phyloP scores from a whole-genome alignment of 305 asterid species.

The Vinca major region DNA sequence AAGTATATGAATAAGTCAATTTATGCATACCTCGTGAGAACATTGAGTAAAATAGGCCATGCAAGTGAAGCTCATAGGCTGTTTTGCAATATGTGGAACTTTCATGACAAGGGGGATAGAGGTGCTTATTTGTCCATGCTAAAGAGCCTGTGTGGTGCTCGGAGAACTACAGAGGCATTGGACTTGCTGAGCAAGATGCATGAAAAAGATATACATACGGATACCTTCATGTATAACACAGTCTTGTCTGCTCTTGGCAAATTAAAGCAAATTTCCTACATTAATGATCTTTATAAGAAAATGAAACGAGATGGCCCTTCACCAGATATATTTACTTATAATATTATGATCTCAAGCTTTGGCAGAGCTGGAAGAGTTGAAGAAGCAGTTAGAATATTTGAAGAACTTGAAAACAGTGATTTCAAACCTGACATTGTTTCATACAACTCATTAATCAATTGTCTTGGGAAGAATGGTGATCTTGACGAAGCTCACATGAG shows the following conservation, averaged over 20 bases:
- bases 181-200: conserved; percentile 67
- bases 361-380: conserved; percentile 75
- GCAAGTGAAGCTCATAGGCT: conserved; percentile 84
- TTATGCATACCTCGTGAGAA: conserved; percentile 67
- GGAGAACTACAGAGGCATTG: conserved; percentile 66
- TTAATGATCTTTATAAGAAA: conserved; percentile 61
- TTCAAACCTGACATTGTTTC: conserved; percentile 72
- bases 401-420: conserved; percentile 77
- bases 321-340: conserved; percentile 85
- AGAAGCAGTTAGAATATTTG: conserved; percentile 65
- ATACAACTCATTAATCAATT: conserved; percentile 78
- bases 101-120: conserved; percentile 82
- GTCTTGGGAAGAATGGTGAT: conserved; percentile 83
- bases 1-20: conserved; percentile 80
- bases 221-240: conserved; percentile 71
- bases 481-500: conserved; percentile 88
- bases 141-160: conserved; percentile 70
- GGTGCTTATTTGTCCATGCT: conserved; percentile 76
- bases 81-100: conserved; percentile 85
- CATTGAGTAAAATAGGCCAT: conserved; percentile 67
- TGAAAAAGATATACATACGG: conserved; percentile 69
- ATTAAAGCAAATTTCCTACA: conserved; percentile 50
- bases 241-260: conserved; percentile 77
- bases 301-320: conserved; percentile 75
- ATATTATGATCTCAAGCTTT: conserved; percentile 72